Conservation (phyloP, 345 rosid genomes). For the Eucalyptus decipiens region DNA sequence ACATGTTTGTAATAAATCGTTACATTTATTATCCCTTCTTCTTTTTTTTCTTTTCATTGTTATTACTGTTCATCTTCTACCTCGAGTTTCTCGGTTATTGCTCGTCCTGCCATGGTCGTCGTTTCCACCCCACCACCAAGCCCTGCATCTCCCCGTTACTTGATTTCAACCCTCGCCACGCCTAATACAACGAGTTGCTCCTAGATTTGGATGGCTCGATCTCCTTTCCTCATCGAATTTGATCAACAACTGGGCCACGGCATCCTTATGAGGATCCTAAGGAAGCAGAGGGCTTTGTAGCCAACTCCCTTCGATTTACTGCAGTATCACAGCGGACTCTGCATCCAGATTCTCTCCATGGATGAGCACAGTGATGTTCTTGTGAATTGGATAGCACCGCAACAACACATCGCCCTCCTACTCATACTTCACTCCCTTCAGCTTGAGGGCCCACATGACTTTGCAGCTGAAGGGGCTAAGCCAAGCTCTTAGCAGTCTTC, state of each 20-base stretch:
- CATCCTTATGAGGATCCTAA: neutral
- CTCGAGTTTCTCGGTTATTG: no score
- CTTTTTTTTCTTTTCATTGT: no score
- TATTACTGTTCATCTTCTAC: no score
- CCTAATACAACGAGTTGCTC: neutral
- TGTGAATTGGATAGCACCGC: conserved; percentile 7
- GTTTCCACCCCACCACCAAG: no score
- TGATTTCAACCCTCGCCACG: no score
- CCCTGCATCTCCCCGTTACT: no score
- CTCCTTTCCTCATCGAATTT: conserved; percentile 4
- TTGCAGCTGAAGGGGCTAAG: conserved; percentile 9
- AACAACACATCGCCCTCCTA: conserved; percentile 4
- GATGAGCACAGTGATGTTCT: conserved; percentile 16
- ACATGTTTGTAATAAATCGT: no score
- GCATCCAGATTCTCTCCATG: conserved; percentile 8
- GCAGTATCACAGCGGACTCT: conserved; percentile 12
- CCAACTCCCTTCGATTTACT: conserved; percentile 19
- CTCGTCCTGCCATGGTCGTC: no score
- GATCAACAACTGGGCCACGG: conserved; percentile 10
- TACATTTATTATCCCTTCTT: no score
- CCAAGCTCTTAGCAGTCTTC: conserved; percentile 10
- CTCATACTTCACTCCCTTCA: conserved; percentile 9
- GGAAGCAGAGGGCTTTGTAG: conserved; percentile 9
- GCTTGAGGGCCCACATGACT: conserved; percentile 14
- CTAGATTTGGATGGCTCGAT: neutral